A percentile compares a stretch with the other conserved stretches of the same genome.
phyloP scores from a whole-genome alignment of 345 rosid species.

The Psidium friedrichsthalianum region DNA sequence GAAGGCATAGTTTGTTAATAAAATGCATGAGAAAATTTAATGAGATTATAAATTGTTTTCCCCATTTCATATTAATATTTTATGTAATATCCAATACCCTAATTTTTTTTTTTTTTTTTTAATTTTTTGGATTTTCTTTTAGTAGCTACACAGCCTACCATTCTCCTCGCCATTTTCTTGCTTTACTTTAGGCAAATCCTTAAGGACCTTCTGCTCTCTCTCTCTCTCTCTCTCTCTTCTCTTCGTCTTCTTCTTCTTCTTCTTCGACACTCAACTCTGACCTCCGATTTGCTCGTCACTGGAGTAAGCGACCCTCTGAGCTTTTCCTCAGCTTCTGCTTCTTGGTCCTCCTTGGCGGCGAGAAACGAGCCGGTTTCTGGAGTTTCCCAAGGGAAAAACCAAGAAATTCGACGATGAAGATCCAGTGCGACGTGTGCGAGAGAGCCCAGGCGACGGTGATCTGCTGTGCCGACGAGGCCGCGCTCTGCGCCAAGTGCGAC shows the following conservation, averaged over 20 bases:
- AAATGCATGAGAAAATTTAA: not conserved
- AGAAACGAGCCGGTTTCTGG: not conserved
- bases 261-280: not conserved
- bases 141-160: not conserved
- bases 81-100: too few species aligned
- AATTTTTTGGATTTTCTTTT: not conserved
- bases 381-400: not conserved
- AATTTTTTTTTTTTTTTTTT: too few species aligned
- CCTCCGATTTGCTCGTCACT: not conserved
- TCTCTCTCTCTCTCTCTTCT: too few species aligned
- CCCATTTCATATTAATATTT: not conserved
- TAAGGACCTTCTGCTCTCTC: not conserved
- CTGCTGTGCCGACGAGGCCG: constrained; percentile 98
- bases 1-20: not conserved
- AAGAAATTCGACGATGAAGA: constrained; percentile 49
- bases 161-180: not conserved
- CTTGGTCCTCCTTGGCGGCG: not conserved
- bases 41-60: not conserved
- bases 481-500: constrained; percentile 78
- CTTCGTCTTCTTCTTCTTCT: not conserved
- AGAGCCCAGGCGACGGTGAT: constrained; percentile 89
- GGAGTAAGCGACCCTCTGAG: not conserved
- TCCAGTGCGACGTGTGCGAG: constrained; percentile 99
- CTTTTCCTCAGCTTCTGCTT: not conserved
- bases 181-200: not conserved